These are phyloP conservation scores for Cryphonectria nitschkei DNA, from an alignment of 2,329 filamentous ascomycete species.

Conservation along the genomic window DNA sequence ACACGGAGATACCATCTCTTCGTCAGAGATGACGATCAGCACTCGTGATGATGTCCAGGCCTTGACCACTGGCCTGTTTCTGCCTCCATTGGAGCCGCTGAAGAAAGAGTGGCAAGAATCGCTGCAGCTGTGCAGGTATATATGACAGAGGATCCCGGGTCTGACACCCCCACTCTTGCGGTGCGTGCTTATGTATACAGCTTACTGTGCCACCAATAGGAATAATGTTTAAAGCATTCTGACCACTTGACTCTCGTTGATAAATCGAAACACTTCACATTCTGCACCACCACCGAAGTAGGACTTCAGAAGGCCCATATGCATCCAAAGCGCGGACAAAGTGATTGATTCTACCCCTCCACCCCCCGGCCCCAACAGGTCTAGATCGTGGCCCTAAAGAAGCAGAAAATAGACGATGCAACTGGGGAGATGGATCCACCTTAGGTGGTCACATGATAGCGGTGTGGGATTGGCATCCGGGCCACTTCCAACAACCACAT, in stretches of 20 bases:
- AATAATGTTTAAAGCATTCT: conserved; percentile 9
- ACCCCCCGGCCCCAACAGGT: background rate
- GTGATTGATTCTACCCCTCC: background rate
- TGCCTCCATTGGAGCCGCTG: background rate
- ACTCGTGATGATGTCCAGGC: background rate
- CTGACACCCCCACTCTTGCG: background rate
- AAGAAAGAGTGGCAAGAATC: background rate
- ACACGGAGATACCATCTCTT: too few relatives aligned
- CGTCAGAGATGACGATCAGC: background rate
- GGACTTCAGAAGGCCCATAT: background rate
- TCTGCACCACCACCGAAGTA: background rate
- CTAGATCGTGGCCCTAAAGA: background rate
- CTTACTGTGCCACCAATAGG: conserved; percentile 2
- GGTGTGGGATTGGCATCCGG: background rate
- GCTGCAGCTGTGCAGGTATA: background rate
- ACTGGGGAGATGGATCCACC: background rate
- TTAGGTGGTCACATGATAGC: background rate
- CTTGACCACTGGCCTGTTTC: background rate
- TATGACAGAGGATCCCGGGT: background rate
- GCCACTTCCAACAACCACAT: too few relatives aligned
- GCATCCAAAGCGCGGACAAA: background rate
- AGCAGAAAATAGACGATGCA: background rate
- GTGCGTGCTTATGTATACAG: background rate
- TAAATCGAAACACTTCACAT: background rate
- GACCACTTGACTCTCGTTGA: background rate